Evolutionary conservation across 225 moss, liverwort and hornwort species (phyloP).

Genomic region (Pleurozium schreberi): DNA sequence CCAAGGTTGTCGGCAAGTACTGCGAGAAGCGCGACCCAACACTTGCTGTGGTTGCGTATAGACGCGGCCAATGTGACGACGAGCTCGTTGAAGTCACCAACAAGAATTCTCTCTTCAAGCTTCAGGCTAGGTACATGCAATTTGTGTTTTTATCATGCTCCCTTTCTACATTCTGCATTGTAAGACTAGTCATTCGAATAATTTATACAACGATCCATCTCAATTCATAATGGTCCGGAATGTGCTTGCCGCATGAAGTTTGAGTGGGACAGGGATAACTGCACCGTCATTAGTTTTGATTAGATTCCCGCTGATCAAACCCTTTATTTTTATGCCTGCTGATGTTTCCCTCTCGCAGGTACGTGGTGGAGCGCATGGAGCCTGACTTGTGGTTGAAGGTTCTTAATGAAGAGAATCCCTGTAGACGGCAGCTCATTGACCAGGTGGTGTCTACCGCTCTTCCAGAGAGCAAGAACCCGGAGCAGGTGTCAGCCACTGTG

Average conservation of each 20-base stretch:
- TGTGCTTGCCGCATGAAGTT: neutral
- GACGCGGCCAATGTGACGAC: slow-evolving; percentile 94
- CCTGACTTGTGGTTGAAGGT: slow-evolving; percentile 91
- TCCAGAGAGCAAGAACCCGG: slow-evolving; percentile 96
- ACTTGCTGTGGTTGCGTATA: slow-evolving; percentile 92
- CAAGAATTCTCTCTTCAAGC: slow-evolving; percentile 97
- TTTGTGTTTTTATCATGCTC: neutral
- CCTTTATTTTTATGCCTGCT: neutral
- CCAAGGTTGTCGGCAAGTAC: slow-evolving; percentile 92
- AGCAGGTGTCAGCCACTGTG: slow-evolving; percentile 97
- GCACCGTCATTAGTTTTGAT: neutral
- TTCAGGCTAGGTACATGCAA: slow-evolving; percentile 72
- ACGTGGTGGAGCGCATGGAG: slow-evolving; percentile 99
- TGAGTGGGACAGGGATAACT: neutral
- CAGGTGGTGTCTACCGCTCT: slow-evolving; percentile 98
- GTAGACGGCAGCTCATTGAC: slow-evolving; percentile 92
- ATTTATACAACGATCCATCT: neutral
- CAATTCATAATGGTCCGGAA: neutral
- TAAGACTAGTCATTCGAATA: neutral
- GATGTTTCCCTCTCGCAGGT: slow-evolving; percentile 29
- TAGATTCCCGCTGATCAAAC: neutral
- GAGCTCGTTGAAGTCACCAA: slow-evolving; percentile 94
- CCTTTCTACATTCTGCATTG: neutral
- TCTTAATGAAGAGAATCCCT: slow-evolving; percentile 82
- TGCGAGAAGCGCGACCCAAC: slow-evolving; percentile 99